Base-by-base conservation (phyloP, 371 early-diverging fungal genomes). In the Mucor racemosus region DNA sequence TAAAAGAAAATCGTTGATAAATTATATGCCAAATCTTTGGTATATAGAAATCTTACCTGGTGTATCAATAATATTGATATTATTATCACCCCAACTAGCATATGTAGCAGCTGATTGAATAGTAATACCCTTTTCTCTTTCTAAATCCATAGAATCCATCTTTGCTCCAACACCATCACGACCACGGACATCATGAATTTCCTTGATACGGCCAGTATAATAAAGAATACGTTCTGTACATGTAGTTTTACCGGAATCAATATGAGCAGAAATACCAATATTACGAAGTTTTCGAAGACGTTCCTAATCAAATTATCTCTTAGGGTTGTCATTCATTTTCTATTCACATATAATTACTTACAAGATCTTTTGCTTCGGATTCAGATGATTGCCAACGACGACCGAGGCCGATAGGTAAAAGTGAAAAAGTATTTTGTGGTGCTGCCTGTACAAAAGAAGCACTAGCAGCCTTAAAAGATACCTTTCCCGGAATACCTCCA, bases 131-230 rank as follows among this genome's bases (percentile, higher is more conserved):
- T 95, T 95, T 78, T 98, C 98, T 70, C 98, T 88, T 84, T 99
- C 99, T 50, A 97, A 86, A 57, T 97, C 98, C 97, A 99, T 97
- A 56, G 94, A 97, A 81, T 99, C 99, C 98, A 99, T 98, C 76
- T 94, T 97, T 19, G 99, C 99, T 62, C 99, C 99, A 26, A 98
- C 97, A 76, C 92, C 91, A 80, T 99, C 97, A 79, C 93, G 94
- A 58, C 98, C 97, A 65, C 96, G 93, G 48, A 99, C 99, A 76
- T 98, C 98, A 78, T 97, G 97, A 69, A 97, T 97, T 69, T 93
- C 92, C 77, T 94, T 90, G 81, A 99, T 99, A 64, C 96, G 90
- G 26, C 98, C 98, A 31, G 98, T 97, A 77, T 96, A 97, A 81
- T 86, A 97, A 54, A 99, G 84, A 64, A 99, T 93, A 76, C 99